These are phyloP conservation scores for Aspergillus hortae DNA, from an alignment of 2,329 filamentous ascomycete genomes.

Conservation along the genomic window DNA sequence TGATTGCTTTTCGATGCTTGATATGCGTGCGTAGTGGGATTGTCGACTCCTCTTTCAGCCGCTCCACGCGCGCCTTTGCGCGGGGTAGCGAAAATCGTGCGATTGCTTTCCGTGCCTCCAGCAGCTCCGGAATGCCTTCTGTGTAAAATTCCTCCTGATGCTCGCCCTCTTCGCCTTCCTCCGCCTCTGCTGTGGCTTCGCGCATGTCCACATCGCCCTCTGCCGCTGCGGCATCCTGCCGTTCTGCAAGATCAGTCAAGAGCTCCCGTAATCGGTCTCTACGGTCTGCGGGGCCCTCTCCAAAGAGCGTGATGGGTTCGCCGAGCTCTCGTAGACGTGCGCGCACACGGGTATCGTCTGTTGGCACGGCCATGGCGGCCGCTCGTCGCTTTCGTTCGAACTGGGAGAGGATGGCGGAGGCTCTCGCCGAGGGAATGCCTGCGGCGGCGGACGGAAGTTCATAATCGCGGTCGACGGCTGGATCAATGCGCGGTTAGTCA, in stretches of 20 bases:
- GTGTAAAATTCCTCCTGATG: conserved; percentile 96
- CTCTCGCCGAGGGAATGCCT: conserved; percentile 73
- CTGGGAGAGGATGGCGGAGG: conserved; percentile 78
- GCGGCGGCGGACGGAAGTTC: conserved; percentile 63
- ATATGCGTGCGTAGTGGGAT: conserved; percentile 88
- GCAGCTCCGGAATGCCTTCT: conserved; percentile 68
- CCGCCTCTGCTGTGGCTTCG: conserved; percentile 46
- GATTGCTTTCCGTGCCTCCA: conserved; percentile 74
- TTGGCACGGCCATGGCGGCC: conserved; percentile 85
- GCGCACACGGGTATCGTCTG: conserved; percentile 85
- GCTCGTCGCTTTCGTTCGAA: conserved; percentile 89
- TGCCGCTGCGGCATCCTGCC: conserved; percentile 50
- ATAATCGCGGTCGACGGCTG: conserved; percentile 78
- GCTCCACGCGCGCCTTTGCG: conserved; percentile 70
- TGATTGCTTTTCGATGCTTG: conserved; percentile 84
- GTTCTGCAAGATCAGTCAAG: conserved; percentile 69
- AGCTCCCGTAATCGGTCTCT: conserved; percentile 82
- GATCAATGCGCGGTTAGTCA: not conserved
- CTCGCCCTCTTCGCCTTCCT: conserved; percentile 64
- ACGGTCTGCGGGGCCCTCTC: conserved; percentile 80
- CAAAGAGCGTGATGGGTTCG: conserved; percentile 93
- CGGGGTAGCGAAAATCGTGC: conserved; percentile 79
- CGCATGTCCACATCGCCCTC: conserved; percentile 51
- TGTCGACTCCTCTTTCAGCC: conserved; percentile 74
- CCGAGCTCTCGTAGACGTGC: conserved; percentile 76